Conservation (phyloP, 140 eudicot genomes). For the Erigeron philadelphicus region DNA sequence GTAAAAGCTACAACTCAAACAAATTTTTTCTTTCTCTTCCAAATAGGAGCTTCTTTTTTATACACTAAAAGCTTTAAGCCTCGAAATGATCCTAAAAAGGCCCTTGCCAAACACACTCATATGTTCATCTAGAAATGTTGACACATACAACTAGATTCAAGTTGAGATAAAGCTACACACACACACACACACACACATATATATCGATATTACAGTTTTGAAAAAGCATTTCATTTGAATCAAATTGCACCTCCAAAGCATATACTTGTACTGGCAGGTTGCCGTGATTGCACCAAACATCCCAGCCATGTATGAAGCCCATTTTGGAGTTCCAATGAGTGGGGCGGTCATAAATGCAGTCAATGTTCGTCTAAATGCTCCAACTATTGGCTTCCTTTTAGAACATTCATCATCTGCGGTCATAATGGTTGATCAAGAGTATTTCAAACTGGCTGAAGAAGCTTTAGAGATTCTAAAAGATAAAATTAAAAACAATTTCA, state of each 20-base stretch:
- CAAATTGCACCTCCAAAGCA: background rate
- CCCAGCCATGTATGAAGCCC: constrained; percentile 88
- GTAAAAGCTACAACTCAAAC: no score
- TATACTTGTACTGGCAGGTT: constrained; percentile 43
- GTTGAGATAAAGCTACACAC: no score
- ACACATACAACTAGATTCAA: no score
- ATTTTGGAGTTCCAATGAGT: constrained; percentile 86
- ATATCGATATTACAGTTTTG: no score
- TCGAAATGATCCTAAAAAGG: no score
- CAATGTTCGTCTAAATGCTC: constrained; percentile 69
- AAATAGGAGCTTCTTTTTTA: no score
- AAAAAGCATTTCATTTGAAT: background rate
- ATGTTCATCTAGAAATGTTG: no score
- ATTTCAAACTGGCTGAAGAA: constrained; percentile 53
- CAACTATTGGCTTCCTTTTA: constrained; percentile 65
- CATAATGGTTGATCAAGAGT: constrained; percentile 83
- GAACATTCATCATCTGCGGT: constrained; percentile 69
- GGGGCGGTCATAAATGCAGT: constrained; percentile 87
- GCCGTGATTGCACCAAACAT: constrained; percentile 84
- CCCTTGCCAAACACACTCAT: no score
- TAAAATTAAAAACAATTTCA: constrained; percentile 38
- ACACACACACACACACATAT: no score
- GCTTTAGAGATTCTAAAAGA: constrained; percentile 47
- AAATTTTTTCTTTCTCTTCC: no score
- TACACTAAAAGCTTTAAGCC: no score